Base-by-base conservation (phyloP, 2,329 filamentous ascomycete genomes). In the Biscogniauxia sp. region DNA sequence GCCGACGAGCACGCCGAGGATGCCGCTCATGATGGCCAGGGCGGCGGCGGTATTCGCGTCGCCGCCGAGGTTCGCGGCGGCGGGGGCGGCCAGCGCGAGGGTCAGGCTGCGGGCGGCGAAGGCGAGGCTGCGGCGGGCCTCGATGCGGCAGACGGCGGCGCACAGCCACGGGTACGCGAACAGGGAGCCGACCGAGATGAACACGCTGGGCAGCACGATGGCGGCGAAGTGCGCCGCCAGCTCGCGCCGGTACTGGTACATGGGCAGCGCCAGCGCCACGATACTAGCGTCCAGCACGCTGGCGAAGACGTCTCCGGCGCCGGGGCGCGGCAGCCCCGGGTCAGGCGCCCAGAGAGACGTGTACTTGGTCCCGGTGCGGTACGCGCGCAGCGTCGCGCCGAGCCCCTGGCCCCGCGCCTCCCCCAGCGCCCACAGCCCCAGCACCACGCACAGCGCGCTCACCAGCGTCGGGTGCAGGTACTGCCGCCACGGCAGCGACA, bases 211-310 rank as follows among this genome's bases (percentile, higher is more conserved):
- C 1, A 83, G 70, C 4, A 83, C 73, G 59, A 88, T 86, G 50
- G 80, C 78, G 50, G 79, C 66, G 66, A 85, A 84, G 70, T 86
- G 82, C 17, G 75, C 71, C 20, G 75, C 75, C 15, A 88, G 77
- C 73, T 87, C 84, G 49, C 79, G 76, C 2, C 84, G 80, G 72
- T 86, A 86, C 59, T 82, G 80, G 69, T 82, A 87, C 83, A 87
- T 87, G 0, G 85, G 84, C 19, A 88, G 72, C 1, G 84, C 84
- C 2, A 88, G 78, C 1, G 83, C 78, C 0, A 87, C 82, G 64
- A 88, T 87, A 62, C 78, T 79, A 6, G 83, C 84, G 66, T 88
- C 84, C 1, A 88, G 78, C 5, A 82, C 71, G 51, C 79, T 82
- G 63, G 77, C 74, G 61, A 87, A 80, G 20, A 87, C 68, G 64